Conservation (phyloP, 192 early-diverging fungal genomes). For the Obelidium mucronatum region DNA sequence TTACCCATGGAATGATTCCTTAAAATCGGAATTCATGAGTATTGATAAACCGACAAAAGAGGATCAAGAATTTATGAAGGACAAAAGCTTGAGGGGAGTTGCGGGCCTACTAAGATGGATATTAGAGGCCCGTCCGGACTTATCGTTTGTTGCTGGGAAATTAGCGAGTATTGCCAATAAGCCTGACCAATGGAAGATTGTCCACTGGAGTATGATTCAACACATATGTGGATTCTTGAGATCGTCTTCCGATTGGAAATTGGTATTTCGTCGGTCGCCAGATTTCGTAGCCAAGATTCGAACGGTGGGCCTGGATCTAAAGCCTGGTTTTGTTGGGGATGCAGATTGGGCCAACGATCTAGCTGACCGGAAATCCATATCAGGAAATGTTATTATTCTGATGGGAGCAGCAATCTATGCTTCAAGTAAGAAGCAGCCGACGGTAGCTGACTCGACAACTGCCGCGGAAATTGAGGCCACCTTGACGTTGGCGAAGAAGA, state of each 20-base stretch:
- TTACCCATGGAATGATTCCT: background rate
- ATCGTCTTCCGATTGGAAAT: background rate
- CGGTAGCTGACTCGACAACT: slow-evolving; percentile 18
- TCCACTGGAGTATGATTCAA: background rate
- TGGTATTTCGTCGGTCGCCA: background rate
- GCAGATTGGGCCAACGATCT: slow-evolving; percentile 14
- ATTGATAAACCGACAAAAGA: background rate
- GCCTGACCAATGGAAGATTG: background rate
- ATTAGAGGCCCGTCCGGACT: background rate
- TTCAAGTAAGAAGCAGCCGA: slow-evolving; percentile 15
- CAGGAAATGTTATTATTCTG: slow-evolving; percentile 4
- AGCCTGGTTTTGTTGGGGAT: background rate
- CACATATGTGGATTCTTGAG: background rate
- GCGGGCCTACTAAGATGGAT: background rate
- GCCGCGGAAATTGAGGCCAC: background rate
- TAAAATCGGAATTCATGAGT: background rate
- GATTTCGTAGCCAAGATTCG: background rate
- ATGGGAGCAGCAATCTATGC: background rate
- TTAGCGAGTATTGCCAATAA: background rate
- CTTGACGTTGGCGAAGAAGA: background rate
- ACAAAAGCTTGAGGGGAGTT: background rate
- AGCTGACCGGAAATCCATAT: background rate
- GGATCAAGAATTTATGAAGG: slow-evolving; percentile 1
- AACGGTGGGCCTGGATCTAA: background rate
- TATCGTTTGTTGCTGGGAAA: background rate